phyloP scores from a whole-genome alignment of 129 eudicot species.

The Erigeron canadensis region DNA sequence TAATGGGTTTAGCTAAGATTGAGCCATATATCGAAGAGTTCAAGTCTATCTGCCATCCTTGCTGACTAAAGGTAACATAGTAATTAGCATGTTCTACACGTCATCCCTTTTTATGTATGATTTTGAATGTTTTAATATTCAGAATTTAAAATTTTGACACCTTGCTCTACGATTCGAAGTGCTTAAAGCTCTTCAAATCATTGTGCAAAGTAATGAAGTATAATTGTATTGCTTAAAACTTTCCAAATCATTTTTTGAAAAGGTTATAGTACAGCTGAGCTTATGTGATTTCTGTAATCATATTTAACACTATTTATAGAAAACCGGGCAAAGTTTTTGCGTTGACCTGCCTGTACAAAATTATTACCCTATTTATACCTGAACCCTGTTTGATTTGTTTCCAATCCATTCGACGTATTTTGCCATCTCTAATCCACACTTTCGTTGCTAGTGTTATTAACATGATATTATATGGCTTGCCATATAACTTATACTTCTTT shows the following conservation, averaged over 20 bases:
- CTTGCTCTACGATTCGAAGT: background rate
- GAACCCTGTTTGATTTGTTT: background rate
- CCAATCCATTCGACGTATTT: background rate
- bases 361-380: background rate
- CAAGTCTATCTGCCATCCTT: conserved; percentile 40
- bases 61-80: conserved; percentile 60
- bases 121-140: background rate
- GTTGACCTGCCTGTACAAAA: background rate
- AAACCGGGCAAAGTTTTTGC: background rate
- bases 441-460: background rate
- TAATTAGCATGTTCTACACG: conserved; percentile 1
- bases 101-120: background rate
- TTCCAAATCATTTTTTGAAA: background rate
- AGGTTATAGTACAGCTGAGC: background rate
- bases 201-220: background rate
- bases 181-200: background rate
- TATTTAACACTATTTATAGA: background rate
- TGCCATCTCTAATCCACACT: background rate
- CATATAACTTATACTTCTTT: background rate
- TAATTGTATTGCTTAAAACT: background rate
- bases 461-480: background rate
- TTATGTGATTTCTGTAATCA: background rate
- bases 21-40: conserved; percentile 31
- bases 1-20: conserved; percentile 46
- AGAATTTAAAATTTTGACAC: background rate